phyloP scores from a whole-genome alignment of 305 asterid species.

The Withania somnifera region DNA sequence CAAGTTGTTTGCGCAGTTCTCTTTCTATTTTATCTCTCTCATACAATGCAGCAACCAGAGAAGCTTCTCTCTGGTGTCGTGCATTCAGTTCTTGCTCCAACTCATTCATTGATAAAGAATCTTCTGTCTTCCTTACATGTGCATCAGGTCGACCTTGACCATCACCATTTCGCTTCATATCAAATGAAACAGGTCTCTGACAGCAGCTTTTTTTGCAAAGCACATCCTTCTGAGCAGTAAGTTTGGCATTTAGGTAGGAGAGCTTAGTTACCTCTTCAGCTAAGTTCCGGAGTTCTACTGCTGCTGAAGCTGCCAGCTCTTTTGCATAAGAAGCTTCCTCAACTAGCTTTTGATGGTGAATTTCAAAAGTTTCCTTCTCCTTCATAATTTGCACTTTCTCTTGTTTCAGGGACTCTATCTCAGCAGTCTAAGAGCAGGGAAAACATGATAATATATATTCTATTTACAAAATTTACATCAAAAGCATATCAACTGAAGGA shows the following conservation, averaged over 20 bases:
- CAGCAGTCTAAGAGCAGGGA: slow-evolving; percentile 46
- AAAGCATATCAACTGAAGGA: neutral
- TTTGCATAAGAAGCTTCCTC: slow-evolving; percentile 76
- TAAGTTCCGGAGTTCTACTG: slow-evolving; percentile 72
- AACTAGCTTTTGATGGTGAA: slow-evolving; percentile 33
- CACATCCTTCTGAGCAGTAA: slow-evolving; percentile 33
- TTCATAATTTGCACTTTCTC: too few species aligned
- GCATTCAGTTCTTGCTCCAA: slow-evolving; percentile 50
- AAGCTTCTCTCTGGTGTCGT: slow-evolving; percentile 70
- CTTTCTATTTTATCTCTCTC: slow-evolving; percentile 70
- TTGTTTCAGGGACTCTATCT: too few species aligned
- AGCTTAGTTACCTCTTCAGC: slow-evolving; percentile 79
- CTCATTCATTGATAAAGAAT: slow-evolving; percentile 47
- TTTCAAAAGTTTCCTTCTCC: slow-evolving; percentile 43
- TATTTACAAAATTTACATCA: neutral
- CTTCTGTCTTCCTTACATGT: slow-evolving; percentile 15
- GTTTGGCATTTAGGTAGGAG: slow-evolving; percentile 66
- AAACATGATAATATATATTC: neutral
- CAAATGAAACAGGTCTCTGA: slow-evolving; percentile 29
- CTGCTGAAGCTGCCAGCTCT: slow-evolving; percentile 80
- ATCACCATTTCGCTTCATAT: slow-evolving; percentile 25
- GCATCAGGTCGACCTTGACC: slow-evolving; percentile 22
- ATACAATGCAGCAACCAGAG: slow-evolving; percentile 66
- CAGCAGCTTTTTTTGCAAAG: slow-evolving; percentile 35
- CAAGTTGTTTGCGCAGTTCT: slow-evolving; percentile 61